Evolutionary conservation across 371 early-diverging fungal genomes (phyloP).

Genomic region (Dichotomocladium elegans): DNA sequence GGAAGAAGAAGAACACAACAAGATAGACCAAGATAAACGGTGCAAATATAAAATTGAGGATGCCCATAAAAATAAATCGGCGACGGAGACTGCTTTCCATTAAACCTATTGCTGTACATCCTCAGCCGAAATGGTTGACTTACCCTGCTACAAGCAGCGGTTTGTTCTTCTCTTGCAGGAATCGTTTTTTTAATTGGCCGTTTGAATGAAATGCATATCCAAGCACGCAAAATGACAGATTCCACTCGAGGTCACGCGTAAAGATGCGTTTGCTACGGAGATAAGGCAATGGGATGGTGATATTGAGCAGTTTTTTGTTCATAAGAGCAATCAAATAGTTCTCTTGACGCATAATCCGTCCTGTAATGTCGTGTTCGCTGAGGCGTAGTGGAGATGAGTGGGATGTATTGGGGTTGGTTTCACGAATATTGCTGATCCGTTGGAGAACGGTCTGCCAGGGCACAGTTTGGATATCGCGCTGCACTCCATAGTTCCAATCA

Average conservation of each 20-base stretch:
- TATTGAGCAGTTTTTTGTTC: constrained; percentile 85
- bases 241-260: constrained; percentile 92
- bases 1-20: constrained; percentile 85
- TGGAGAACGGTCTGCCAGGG: constrained; percentile 76
- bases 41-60: constrained; percentile 77
- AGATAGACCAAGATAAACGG: constrained; percentile 87
- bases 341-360: constrained; percentile 95
- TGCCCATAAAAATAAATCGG: constrained; percentile 85
- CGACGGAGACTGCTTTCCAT: constrained; percentile 58
- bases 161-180: constrained; percentile 66
- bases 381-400: constrained; percentile 52
- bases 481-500: background rate
- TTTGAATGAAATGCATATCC: constrained; percentile 83
- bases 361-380: constrained; percentile 85
- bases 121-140: background rate
- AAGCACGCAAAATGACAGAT: constrained; percentile 78
- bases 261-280: constrained; percentile 50
- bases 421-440: constrained; percentile 66
- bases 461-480: constrained; percentile 76
- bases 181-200: constrained; percentile 78
- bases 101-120: background rate
- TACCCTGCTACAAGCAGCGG: constrained; percentile 60
- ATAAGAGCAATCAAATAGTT: constrained; percentile 95
- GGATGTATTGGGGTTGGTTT: constrained; percentile 64
- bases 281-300: constrained; percentile 62